Conservation (phyloP, 192 early-diverging fungal genomes). For the Chytriomyces sp. region DNA sequence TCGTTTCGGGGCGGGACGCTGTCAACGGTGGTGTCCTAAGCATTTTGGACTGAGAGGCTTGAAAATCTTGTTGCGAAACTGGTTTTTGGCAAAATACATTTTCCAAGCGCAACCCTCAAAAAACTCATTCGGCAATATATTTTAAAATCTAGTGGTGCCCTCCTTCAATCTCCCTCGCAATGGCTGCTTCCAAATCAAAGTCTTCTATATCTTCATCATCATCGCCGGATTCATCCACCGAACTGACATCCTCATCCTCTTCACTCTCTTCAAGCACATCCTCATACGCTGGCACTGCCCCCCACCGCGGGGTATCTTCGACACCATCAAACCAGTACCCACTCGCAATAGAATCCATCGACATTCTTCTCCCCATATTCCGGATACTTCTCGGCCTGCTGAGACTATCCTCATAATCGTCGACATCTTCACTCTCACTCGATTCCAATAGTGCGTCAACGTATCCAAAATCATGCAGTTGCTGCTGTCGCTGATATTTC, state of each 20-base stretch:
- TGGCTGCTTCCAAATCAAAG: not conserved
- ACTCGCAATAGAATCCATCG: not conserved
- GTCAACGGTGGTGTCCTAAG: not conserved
- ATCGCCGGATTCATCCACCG: not conserved
- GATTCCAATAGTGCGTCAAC: not conserved
- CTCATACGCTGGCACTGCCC: not conserved
- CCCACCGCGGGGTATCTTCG: not conserved
- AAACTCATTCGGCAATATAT: not conserved
- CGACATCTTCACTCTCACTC: slow-evolving; percentile 3
- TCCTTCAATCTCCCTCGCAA: not conserved
- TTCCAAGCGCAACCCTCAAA: not conserved
- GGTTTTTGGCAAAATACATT: too few relatives aligned
- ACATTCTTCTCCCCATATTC: not conserved
- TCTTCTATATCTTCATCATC: too few relatives aligned
- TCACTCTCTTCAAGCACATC: not conserved
- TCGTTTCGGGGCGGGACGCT: not conserved
- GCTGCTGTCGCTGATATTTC: not conserved
- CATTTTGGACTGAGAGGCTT: not conserved
- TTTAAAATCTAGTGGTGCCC: not conserved
- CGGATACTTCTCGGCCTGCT: not conserved
- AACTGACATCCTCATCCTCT: not conserved
- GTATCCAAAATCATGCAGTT: not conserved
- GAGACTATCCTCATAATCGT: not conserved
- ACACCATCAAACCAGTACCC: slow-evolving; percentile 4
- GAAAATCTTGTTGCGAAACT: too few relatives aligned